Percentiles rank a stretch among this genome's conserved stretches.
Evolutionary conservation across 495 filamentous ascomycete species (phyloP).

Genomic region (Corynascus novoguineensis): DNA sequence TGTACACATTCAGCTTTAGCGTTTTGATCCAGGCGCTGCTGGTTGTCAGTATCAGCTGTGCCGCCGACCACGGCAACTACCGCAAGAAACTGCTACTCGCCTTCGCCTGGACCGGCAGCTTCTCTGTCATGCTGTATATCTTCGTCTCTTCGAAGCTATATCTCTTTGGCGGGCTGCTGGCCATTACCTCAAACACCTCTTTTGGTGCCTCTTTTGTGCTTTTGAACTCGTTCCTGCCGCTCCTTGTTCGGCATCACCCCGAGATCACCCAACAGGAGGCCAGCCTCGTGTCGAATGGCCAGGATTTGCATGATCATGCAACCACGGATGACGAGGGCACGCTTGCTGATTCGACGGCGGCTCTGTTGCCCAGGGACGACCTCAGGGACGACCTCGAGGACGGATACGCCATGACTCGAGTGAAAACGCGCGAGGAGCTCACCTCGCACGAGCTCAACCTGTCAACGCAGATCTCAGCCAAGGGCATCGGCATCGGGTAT

Average conservation of each 20-base stretch:
- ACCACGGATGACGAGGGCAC: conserved; percentile 16
- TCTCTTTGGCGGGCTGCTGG: conserved; percentile 71
- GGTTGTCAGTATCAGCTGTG: conserved; percentile 92
- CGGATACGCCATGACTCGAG: conserved; percentile 30
- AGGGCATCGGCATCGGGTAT: conserved; percentile 88
- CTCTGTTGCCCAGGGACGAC: conserved; percentile 35
- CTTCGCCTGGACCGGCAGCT: conserved; percentile 77
- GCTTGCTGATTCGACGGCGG: conserved; percentile 40
- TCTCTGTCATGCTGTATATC: conserved; percentile 85
- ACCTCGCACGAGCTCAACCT: conserved; percentile 65
- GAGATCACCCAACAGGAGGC: conserved; percentile 34
- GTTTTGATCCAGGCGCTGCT: conserved; percentile 83
- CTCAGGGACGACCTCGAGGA: conserved; percentile 25
- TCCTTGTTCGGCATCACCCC: conserved; percentile 75
- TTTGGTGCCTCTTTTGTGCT: conserved; percentile 83
- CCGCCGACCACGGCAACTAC: conserved; percentile 91
- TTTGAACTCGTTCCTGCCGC: conserved; percentile 75
- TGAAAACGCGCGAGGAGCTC: conserved; percentile 37
- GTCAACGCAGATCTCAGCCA: conserved; percentile 80
- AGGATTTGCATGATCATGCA: conserved; percentile 10
- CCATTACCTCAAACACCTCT: conserved; percentile 85
- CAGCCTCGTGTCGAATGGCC: conserved; percentile 12
- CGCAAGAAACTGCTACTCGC: conserved; percentile 77
- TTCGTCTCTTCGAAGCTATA: conserved; percentile 67
- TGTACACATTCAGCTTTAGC: conserved; percentile 95